These are phyloP conservation scores for Cyamopsis tetragonoloba DNA, from an alignment of 306 rosid species.

Conservation along the genomic window DNA sequence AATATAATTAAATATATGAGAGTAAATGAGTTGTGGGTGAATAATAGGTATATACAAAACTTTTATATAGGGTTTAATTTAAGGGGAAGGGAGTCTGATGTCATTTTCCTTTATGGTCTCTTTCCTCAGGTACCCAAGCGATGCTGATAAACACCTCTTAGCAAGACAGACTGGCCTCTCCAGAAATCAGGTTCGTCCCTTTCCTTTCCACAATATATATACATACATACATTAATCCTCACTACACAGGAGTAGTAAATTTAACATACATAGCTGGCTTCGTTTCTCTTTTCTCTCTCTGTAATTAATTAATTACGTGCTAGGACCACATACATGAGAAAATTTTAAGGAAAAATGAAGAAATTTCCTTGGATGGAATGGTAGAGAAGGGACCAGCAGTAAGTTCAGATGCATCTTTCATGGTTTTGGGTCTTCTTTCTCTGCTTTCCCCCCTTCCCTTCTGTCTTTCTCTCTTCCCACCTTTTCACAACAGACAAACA, in stretches of 20 bases:
- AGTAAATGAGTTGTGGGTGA: no score
- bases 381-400: constrained; percentile 51
- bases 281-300: no score
- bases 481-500: constrained; percentile 37
- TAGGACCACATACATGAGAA: constrained; percentile 33
- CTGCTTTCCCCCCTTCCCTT: constrained; percentile 16
- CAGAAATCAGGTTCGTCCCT: constrained; percentile 75
- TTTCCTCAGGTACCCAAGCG: constrained; percentile 96
- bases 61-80: constrained; percentile 47
- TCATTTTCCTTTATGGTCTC: constrained; percentile 84
- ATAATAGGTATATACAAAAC: no score
- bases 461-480: constrained; percentile 18
- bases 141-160: constrained; percentile 90
- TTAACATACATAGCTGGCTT: no score
- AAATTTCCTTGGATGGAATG: neutral
- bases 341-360: neutral
- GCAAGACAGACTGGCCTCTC: constrained; percentile 91
- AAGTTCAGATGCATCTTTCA: constrained; percentile 39
- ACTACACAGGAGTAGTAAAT: neutral
- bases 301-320: constrained; percentile 13
- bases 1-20: no score
- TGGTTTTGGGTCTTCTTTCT: constrained; percentile 40
- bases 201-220: constrained; percentile 31
- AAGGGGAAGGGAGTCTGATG: constrained; percentile 49
- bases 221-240: no score